Base-by-base conservation (phyloP, 176 grass and related monocot genomes). In the Lolium multiflorum region DNA sequence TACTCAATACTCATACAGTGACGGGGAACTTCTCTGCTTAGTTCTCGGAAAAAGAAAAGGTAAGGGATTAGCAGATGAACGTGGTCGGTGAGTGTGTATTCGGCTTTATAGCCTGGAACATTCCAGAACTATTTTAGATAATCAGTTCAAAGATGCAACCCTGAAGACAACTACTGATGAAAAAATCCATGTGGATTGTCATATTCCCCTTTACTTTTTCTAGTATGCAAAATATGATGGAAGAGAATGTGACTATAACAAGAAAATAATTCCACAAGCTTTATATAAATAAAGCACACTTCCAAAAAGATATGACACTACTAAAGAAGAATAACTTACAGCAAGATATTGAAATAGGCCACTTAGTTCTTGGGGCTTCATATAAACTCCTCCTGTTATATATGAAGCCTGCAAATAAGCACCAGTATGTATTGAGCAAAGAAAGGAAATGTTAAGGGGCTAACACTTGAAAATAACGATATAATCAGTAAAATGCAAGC, bases 371-470 rank as follows among this genome's bases (percentile, higher is more conserved):
- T 94, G 96, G 15, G 96, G 96, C 77, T 98, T 98, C 88, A 98
- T 61, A 93, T 98, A 98, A 91, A 98, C 91, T 75, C 96, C 96
- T 58, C 93, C 86, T 47, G 96, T 95, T 76, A 98, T 98, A 71
- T 98, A 89, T 6, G 96, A 98, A 88, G 96, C 96, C 93, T 98
- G 88, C 8, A 65, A 84, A 77, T 55, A 63, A 79, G 69, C 57
- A 74, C 18, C 52, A 79, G 20, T 16, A 78, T 74, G 6, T 91
- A 83, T 6, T 81, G 11, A 77, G 41, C 24, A 79, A 56, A 39
- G 67, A 74, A 76, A 87, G 78, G 48, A 70, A 61, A 55, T 63
- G 31, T 35, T 74, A 60, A 49, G 56, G 3, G 28, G n/a, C 7
- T 12, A 83, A 18, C 9, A 2, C 18, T 57, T 47, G 41, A 49